These are phyloP conservation scores for Trypanosoma brucei DNA, from an alignment of 208 protist species.

Conservation along the genomic window DNA sequence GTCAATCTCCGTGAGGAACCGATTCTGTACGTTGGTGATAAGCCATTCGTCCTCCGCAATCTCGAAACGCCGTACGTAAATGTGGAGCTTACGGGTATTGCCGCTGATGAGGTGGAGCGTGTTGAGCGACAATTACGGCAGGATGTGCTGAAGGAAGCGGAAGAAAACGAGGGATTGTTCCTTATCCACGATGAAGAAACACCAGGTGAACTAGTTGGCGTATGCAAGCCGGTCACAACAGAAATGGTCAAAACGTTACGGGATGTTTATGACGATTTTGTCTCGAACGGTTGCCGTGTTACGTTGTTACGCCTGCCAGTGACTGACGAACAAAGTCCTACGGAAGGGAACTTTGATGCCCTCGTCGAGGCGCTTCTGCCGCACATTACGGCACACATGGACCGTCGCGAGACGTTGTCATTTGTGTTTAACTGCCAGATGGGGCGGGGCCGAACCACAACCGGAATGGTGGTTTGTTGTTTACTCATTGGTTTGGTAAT, in stretches of 20 bases:
- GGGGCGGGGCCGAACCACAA: constrained; percentile 86
- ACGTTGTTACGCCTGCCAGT: constrained; percentile 72
- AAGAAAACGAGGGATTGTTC: constrained; percentile 70
- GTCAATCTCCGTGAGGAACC: constrained; percentile 87
- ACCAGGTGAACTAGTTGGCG: constrained; percentile 82
- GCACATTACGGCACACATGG: constrained; percentile 61
- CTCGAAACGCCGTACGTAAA: constrained; percentile 86
- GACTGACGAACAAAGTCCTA: constrained; percentile 85
- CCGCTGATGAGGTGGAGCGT: constrained; percentile 77
- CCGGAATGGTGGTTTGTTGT: constrained; percentile 87
- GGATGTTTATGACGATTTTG: constrained; percentile 72
- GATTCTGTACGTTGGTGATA: constrained; percentile 84
- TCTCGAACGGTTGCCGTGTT: constrained; percentile 47
- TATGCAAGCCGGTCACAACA: constrained; percentile 57
- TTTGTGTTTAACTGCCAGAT: constrained; percentile 92
- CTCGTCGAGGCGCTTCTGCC: constrained; percentile 67
- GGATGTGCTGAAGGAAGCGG: constrained; percentile 77
- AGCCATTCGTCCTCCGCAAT: constrained; percentile 82
- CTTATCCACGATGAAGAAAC: constrained; percentile 86
- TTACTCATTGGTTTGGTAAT: constrained; percentile 79
- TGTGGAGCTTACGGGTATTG: constrained; percentile 85
- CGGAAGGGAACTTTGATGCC: constrained; percentile 68
- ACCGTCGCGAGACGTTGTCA: constrained; percentile 70
- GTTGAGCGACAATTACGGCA: constrained; percentile 66
- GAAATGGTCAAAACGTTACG: constrained; percentile 80